Evolutionary conservation across 1,284 basidiomycete genomes (phyloP).

Genomic region (Ustilago esculenta): DNA sequence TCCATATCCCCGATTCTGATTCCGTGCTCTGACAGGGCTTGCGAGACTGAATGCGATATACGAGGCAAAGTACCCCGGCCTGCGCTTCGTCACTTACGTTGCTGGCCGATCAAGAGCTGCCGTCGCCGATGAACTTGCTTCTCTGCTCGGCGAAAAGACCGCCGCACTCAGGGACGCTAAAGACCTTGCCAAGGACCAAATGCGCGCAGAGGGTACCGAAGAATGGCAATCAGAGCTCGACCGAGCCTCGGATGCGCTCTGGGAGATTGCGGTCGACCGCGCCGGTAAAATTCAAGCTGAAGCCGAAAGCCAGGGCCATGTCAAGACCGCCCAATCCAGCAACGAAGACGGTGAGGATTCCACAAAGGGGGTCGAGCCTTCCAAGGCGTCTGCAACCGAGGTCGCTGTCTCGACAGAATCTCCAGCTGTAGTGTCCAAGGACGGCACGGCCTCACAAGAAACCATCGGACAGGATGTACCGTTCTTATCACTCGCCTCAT

Average conservation of each 20-base stretch:
- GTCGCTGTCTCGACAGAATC: not conserved
- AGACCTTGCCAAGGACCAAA: constrained; percentile 30
- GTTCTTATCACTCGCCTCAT: constrained; percentile 61
- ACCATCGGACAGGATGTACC: constrained; percentile 56
- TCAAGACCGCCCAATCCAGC: not conserved
- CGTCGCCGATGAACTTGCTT: constrained; percentile 49
- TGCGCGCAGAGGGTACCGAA: constrained; percentile 14
- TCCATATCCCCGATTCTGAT: no score
- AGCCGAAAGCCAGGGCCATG: constrained; percentile 5
- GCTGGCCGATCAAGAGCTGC: constrained; percentile 71
- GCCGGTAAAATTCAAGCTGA: constrained; percentile 48
- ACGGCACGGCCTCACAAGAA: constrained; percentile 13
- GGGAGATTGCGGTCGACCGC: constrained; percentile 62
- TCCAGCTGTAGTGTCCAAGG: constrained; percentile 4
- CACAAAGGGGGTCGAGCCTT: not conserved
- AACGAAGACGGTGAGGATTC: constrained; percentile 37
- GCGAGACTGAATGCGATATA: constrained; percentile 59
- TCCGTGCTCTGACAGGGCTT: constrained; percentile 22
- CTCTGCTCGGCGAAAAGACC: constrained; percentile 40
- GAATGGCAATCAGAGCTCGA: constrained; percentile 60
- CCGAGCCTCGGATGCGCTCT: constrained; percentile 58
- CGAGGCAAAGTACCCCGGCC: constrained; percentile 57
- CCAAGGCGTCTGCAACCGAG: constrained; percentile 2
- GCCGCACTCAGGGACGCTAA: constrained; percentile 24
- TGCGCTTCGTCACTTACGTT: constrained; percentile 64